Base-by-base conservation (phyloP, 1,284 basidiomycete species). In the Leccinum brunneo-olivaceum region DNA sequence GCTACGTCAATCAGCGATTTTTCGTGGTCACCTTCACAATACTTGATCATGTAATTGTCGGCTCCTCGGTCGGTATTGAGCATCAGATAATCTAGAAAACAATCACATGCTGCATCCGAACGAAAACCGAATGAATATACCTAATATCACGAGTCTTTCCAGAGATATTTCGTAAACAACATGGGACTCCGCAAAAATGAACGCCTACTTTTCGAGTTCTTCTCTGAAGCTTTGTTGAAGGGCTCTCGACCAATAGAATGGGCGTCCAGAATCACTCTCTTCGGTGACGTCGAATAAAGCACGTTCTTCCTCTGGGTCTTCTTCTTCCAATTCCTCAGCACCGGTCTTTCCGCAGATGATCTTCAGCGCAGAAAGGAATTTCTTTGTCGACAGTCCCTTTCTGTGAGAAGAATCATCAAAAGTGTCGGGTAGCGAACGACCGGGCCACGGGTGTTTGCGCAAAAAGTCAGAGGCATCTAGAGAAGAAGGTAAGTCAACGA, bases 21-120 rank as follows among this genome's bases (percentile, higher is more conserved):
- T 58, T 87, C 80, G 48, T 85, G 79, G 41, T 79, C 78, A 43
- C 74, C 80, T 63, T 86, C 81, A 60, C 86, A 89, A 58, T 81
- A 87, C 62, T 87, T 88, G 65, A 90, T 86, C 87, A 90, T 90
- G 63, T 86, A 90, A 61, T 90, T 89, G 68, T 90, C 88, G 3
- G 84, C 81, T 29, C 81, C 85, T 41, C 84, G 78, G 54, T 87
- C 88, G 10, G 90, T 92, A 62, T 91, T 91, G 45, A 88, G 77
- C 87, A 92, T 92, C 35, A 93, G 72, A 64, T 84, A 91, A 64
- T 92, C 90, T 81, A 58, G 21, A 41, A 28, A 30, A 23, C 40
- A 21, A 27, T 50, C 39, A 47, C 40, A 37, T 2, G n/a, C 18
- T 28, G 29, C 15, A 25, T 15, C 44, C 18, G 10, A 34, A 33